phyloP scores from a whole-genome alignment of 495 filamentous ascomycete species.

The Xylaria sp. region DNA sequence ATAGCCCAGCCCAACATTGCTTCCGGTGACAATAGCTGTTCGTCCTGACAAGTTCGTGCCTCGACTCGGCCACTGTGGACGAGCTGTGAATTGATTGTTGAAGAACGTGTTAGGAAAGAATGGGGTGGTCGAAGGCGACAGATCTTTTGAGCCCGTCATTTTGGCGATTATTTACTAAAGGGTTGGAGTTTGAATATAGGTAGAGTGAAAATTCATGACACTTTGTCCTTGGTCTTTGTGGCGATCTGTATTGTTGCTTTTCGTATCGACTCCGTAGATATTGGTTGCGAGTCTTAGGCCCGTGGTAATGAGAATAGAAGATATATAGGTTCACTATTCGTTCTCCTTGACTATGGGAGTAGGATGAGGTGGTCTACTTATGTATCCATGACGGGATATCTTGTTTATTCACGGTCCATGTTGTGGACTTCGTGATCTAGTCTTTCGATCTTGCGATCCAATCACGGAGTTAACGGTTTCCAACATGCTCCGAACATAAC shows the following conservation, averaged over 20 bases:
- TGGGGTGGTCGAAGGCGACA: constrained; percentile 19
- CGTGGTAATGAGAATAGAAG: background rate
- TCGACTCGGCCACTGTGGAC: constrained; percentile 34
- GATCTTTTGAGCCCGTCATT: constrained; percentile 29
- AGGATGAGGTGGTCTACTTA: background rate
- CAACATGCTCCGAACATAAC: background rate
- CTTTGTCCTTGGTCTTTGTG: background rate
- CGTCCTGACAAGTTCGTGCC: constrained; percentile 44
- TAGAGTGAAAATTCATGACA: background rate
- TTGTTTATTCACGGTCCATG: background rate
- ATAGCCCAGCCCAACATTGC: constrained; percentile 60
- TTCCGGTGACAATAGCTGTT: constrained; percentile 59
- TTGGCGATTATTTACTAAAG: background rate
- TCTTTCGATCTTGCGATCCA: background rate
- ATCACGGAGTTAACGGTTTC: background rate
- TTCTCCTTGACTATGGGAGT: background rate
- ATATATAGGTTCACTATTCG: background rate
- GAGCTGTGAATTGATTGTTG: constrained; percentile 45
- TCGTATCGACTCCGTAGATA: background rate
- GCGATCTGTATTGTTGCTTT: background rate
- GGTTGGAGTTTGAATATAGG: background rate
- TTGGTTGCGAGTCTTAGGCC: background rate
- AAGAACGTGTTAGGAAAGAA: constrained; percentile 31
- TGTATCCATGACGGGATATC: background rate
- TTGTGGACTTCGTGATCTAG: background rate